Evolutionary conservation across 768 basidiomycete genomes (phyloP), one percentile per base, ranked within the genome.

Genomic region (Hortiboletus campestris): DNA sequence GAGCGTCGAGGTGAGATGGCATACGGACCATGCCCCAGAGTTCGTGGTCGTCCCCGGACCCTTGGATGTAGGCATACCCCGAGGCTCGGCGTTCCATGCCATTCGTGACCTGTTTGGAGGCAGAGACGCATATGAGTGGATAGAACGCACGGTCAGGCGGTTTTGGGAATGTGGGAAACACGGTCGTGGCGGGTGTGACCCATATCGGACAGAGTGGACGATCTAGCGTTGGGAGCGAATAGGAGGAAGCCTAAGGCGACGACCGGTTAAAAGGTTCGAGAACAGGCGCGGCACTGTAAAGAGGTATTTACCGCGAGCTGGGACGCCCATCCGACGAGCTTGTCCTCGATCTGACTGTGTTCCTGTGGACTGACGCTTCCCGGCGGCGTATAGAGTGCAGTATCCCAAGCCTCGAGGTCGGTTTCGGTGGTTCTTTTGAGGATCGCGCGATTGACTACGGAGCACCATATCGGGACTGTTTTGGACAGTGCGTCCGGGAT

Each of bases 1-100:
- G 25, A 41, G 25, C 39, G 19, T 31, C 13, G 31, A 42, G 36
- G 29, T 2, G 46, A 49, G 43, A 36, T 44, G 13, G 31, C 20
- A 31, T 16, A 67, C 76, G 31, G 52, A 89, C 90, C 83, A 83
- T 82, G 29, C 86, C 81, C 94, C 93, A 95, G 6, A 89, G 76
- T 70, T 97, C 94, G 65, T 95, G 92, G 63, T 98, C 96, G 64
- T 98, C 96, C 0, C 94, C 96, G 0, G 90, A 91, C 1, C 96
- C 96, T 69, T 96, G 94, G 9, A 98, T 82, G 67, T 98, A 98
- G 20, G 84, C 77, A 67, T 86, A 97, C 0, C 90, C 91, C n/a
- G 76, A 72, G 10, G 75, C 59, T 1, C 87, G 80, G 20, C 88
- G 76, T 55, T 89, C 86, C 1, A 81, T 52, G 8, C 84, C 84